Base-by-base conservation (phyloP, 169 alveolate species). In the Plasmodium gaboni region DNA sequence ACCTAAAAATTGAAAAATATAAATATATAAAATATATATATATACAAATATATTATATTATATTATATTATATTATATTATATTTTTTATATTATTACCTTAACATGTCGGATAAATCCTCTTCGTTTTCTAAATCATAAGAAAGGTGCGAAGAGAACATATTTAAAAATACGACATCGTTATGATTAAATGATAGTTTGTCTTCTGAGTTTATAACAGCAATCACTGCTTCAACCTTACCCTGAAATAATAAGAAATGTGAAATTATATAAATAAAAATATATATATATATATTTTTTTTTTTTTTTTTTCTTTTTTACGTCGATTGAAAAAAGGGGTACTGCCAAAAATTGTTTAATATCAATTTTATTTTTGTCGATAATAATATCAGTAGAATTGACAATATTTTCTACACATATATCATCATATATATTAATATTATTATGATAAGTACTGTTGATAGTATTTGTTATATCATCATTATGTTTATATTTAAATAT, bases 71-170 rank as follows among this genome's bases (percentile, higher is more conserved):
- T 24, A 32, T 24, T 73, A 48, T 1, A 42, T 15, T 46, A 19
- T 26, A 48, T 13, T 0, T 73, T 42, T 38, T 59, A 7, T 1
- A 38, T n/a, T 22, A 9, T 22, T 63, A 76, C 89, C 42, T 76
- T 64, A 76, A 53, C 17, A 74, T 24, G 0, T 12, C 57, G 57
- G 12, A 12, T 13, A 76, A 59, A 2, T 42, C 76, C n/a, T 46
- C 32, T 17, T 19, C 44, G 6, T 17, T 74, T 38, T 76, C 89
- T 26, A 76, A 26, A 48, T 76, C 89, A 59, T 76, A 51, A 26
- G 89, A 26, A 26, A 76, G 46, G 26, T 76, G 89, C 3, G 76
- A 63, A 24, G 69, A 76, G 24, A 76, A 64, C 67, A 76, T 22
- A 28, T 59, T 76, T 17, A 76, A 44, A 55, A 76, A 76, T 13